Evolutionary conservation across 2,329 filamentous ascomycete species (phyloP).

Genomic region (Exserohilum turcica): DNA sequence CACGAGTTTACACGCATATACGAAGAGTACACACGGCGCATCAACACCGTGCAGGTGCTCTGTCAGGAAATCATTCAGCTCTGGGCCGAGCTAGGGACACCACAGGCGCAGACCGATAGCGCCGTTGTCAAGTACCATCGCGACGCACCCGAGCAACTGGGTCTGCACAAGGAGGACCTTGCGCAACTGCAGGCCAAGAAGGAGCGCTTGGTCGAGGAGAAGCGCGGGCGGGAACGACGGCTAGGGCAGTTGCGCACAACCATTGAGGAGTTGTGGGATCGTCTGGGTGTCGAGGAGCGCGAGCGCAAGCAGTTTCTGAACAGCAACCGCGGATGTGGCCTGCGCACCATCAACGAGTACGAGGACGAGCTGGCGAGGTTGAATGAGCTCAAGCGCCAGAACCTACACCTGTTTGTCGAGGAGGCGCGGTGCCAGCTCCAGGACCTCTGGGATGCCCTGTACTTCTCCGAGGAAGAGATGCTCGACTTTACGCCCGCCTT

Average conservation of each 20-base stretch:
- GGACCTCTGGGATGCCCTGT: constrained; percentile 91
- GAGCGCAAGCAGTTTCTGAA: constrained; percentile 87
- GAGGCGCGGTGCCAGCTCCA: constrained; percentile 89
- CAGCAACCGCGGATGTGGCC: constrained; percentile 84
- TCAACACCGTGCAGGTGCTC: constrained; percentile 73
- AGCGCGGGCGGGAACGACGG: constrained; percentile 78
- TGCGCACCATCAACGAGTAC: constrained; percentile 93
- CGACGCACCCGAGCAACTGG: constrained; percentile 90
- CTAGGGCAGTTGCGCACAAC: constrained; percentile 75
- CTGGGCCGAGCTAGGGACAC: constrained; percentile 94
- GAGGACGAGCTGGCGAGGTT: constrained; percentile 86
- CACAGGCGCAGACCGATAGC: constrained; percentile 88
- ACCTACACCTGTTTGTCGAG: constrained; percentile 93
- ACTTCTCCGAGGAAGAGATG: constrained; percentile 98
- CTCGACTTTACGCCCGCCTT: constrained; percentile 96
- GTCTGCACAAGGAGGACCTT: constrained; percentile 86
- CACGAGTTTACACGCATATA: constrained; percentile 92
- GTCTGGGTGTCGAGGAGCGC: constrained; percentile 78
- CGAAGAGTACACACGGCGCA: constrained; percentile 88
- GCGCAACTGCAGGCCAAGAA: constrained; percentile 71
- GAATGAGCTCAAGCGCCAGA: constrained; percentile 92
- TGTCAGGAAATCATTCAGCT: constrained; percentile 88
- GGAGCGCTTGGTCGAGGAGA: constrained; percentile 86
- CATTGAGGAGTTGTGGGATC: constrained; percentile 89
- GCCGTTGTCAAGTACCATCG: constrained; percentile 87